Evolutionary conservation across 345 rosid species (phyloP), one percentile per base, ranked within the genome.

Genomic region (Viola odorata): DNA sequence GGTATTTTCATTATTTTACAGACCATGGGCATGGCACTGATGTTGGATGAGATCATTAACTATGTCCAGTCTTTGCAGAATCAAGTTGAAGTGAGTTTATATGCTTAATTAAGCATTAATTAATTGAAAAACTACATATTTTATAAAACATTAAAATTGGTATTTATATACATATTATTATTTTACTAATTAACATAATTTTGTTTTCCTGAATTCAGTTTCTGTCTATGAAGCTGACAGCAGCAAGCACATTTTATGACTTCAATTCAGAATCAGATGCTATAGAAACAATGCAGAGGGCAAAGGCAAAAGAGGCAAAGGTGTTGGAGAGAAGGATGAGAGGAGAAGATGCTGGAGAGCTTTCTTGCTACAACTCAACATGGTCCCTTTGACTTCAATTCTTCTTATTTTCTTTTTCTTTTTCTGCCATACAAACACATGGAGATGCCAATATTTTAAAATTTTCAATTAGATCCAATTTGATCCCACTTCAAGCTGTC

Each of bases 21-120:
- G 91, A 68, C 88, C 32, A 85, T 83, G 91, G 91, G 91, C 58
- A 85, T 85, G 91, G 83, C 91, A 65, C 80, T 78, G 58, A 83
- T 83, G 91, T 58, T 85, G 60, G 91, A 83, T 72, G 82, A 69
- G 63, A 70, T 70, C 37, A 90, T 90, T 53, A 85, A 85, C 57
- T 90, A 90, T 69, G 92, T 90, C 3, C 90, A 80, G 67, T 85
- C 95, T 16, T 75, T 87, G 54, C 90, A 90, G 62, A 82, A 84
- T 69, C 95, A 90, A 67, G 88, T 90, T 45, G 97, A 90, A 88
- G 95, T 85, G 55, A 80, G 74, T 65, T 39, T 10, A 40, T 15
- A 7, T 3, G 5, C 14, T 16, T 23, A 23, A 23, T 16, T 23
- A 23, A 23, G 2, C 32, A 23, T 23, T 23, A 23, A 23, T 23